These are phyloP conservation scores for Stephania yunnanensis DNA, from an alignment of 164 flowering plant species.

Conservation along the genomic window DNA sequence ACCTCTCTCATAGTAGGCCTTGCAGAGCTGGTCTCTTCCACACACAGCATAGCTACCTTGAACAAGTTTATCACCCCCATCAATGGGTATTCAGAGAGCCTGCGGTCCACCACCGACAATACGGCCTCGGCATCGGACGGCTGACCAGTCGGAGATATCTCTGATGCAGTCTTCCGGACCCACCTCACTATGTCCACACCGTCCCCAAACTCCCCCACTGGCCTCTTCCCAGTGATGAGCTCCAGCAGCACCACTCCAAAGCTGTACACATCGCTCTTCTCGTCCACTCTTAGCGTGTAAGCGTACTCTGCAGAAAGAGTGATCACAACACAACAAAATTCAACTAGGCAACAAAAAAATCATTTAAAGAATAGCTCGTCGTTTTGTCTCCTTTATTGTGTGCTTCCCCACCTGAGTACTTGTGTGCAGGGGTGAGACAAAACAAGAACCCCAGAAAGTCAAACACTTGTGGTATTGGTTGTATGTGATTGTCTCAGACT, in stretches of 20 bases:
- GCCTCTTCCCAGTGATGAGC: slow-evolving; percentile 72
- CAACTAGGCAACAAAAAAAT: background rate
- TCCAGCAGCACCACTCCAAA: slow-evolving; percentile 91
- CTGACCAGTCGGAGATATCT: slow-evolving; percentile 28
- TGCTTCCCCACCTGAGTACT: background rate
- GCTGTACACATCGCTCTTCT: slow-evolving; percentile 96
- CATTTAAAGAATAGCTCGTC: background rate
- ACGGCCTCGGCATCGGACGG: slow-evolving; percentile 52
- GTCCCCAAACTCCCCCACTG: slow-evolving; percentile 90
- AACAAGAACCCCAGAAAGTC: background rate
- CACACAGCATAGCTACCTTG: slow-evolving; percentile 86
- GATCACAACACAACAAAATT: background rate
- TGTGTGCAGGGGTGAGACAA: background rate
- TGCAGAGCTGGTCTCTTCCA: slow-evolving; percentile 55
- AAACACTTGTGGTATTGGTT: background rate
- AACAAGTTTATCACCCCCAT: slow-evolving; percentile 53
- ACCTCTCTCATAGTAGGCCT: slow-evolving; percentile 95
- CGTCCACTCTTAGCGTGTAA: slow-evolving; percentile 82
- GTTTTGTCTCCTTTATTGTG: background rate
- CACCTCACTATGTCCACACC: slow-evolving; percentile 92
- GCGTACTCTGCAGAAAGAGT: slow-evolving; percentile 60
- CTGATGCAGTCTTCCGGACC: slow-evolving; percentile 59
- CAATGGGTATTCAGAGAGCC: slow-evolving; percentile 57
- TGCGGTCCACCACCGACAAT: slow-evolving; percentile 56
- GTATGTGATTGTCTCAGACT: background rate